Conservation (phyloP, 306 rosid species). For the Comarum palustre region DNA sequence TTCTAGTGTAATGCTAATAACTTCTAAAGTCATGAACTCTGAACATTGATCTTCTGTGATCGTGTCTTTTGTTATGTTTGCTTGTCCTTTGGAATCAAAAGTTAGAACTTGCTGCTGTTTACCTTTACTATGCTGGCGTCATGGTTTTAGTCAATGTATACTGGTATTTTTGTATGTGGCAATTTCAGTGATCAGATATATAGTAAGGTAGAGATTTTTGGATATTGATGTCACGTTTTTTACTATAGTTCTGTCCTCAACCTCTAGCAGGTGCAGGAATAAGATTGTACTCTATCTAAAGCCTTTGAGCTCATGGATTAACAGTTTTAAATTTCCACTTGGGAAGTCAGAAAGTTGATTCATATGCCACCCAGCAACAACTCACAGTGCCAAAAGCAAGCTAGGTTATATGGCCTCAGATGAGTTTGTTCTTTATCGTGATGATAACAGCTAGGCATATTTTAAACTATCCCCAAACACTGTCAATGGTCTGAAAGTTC, state of each 20-base stretch:
- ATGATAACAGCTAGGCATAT: background rate
- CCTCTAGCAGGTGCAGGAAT: too few species aligned
- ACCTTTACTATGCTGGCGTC: background rate
- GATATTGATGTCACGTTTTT: background rate
- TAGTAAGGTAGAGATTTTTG: background rate
- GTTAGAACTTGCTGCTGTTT: background rate
- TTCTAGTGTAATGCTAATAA: constrained; percentile 1
- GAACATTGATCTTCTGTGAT: background rate
- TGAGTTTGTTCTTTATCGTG: background rate
- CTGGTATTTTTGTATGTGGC: background rate
- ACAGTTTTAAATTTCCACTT: background rate
- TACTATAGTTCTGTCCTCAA: too few species aligned
- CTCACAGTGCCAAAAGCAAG: background rate
- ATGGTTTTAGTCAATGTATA: background rate
- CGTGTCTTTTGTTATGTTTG: background rate
- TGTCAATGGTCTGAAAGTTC: background rate
- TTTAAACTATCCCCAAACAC: background rate
- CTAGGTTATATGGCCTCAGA: background rate
- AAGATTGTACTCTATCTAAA: background rate
- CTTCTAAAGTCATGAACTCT: background rate
- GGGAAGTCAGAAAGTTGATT: background rate
- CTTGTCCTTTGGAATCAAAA: background rate
- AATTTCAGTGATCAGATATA: background rate
- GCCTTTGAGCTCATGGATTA: background rate
- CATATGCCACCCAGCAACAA: background rate